phyloP scores from a whole-genome alignment of 2,329 filamentous ascomycete genomes.

The Paraconiothyrium brasiliense region DNA sequence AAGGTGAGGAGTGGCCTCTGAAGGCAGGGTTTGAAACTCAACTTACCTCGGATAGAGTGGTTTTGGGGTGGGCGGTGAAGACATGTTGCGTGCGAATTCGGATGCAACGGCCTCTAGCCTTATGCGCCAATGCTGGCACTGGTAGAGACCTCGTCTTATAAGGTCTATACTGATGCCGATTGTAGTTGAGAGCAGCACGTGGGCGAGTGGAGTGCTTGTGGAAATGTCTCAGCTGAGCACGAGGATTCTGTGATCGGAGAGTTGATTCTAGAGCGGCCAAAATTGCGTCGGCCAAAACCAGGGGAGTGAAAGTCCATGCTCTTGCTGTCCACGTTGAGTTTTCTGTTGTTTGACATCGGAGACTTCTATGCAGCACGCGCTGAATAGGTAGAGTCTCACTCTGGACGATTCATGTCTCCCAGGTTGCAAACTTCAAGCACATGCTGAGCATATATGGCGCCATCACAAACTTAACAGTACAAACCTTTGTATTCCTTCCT shows the following conservation, averaged over 20 bases:
- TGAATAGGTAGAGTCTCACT: too few relatives aligned
- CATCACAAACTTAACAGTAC: background rate
- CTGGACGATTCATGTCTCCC: too few relatives aligned
- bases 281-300: background rate
- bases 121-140: background rate
- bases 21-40: background rate
- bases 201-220: background rate
- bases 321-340: background rate
- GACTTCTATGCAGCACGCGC: background rate
- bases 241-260: background rate
- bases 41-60: background rate
- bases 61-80: background rate
- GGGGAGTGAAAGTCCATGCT: background rate
- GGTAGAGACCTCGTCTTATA: background rate
- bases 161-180: background rate
- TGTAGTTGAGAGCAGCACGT: background rate
- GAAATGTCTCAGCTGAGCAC: background rate
- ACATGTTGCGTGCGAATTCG: background rate
- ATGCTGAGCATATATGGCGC: background rate
- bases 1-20: background rate
- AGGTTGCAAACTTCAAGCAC: background rate
- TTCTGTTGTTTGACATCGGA: background rate
- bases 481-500: background rate
- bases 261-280: background rate
- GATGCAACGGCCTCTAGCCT: background rate